These are phyloP conservation scores for Ceratobasidium papillatum DNA, from an alignment of 1,284 basidiomycete species.

Conservation along the genomic window DNA sequence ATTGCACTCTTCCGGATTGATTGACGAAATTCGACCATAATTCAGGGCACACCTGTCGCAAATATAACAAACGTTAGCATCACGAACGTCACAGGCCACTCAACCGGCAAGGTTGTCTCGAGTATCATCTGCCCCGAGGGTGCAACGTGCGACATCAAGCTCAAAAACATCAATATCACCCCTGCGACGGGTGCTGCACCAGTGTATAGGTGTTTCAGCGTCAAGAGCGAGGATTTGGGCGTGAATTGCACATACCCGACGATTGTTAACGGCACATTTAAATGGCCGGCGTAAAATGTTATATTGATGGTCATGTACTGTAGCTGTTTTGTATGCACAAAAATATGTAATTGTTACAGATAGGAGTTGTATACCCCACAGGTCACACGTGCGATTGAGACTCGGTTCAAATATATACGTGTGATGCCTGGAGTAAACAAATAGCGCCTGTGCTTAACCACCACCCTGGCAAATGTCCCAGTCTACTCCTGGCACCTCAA, in stretches of 20 bases:
- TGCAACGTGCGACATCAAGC: constrained; percentile 39
- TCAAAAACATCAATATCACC: constrained; percentile 39
- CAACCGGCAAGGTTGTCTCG: constrained; percentile 32
- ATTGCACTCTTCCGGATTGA: background rate
- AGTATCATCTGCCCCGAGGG: constrained; percentile 37
- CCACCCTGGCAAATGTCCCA: background rate
- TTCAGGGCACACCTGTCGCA: constrained; percentile 34
- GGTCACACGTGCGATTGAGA: background rate
- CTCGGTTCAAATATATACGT: background rate
- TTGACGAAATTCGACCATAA: background rate
- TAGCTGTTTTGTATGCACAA: background rate
- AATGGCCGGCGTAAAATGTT: constrained; percentile 29
- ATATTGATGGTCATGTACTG: background rate
- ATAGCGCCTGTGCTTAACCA: background rate
- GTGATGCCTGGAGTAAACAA: background rate
- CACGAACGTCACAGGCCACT: constrained; percentile 36
- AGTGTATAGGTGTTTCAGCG: constrained; percentile 37
- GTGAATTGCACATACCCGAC: constrained; percentile 40
- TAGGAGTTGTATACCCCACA: background rate
- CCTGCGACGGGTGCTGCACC: constrained; percentile 37
- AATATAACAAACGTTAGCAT: constrained; percentile 40
- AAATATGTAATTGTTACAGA: background rate
- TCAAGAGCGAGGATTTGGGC: constrained; percentile 32
- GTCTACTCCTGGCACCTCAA: too few relatives aligned
- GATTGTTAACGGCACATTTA: constrained; percentile 35